Conservation (phyloP, 768 basidiomycete species). For the Amanita jacksonii region DNA sequence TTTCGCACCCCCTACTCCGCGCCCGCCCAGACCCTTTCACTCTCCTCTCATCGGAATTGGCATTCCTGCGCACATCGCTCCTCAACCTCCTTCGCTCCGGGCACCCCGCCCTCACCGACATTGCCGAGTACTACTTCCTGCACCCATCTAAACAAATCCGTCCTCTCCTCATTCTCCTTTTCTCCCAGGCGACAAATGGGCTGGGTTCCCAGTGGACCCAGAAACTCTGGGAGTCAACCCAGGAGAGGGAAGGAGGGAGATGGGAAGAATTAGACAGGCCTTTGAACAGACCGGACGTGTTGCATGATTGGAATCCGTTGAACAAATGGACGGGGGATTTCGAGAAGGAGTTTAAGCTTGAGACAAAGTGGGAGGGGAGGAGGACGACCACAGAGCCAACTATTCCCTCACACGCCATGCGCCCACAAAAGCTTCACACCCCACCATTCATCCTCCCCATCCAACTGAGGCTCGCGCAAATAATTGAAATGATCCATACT, state of each 20-base stretch:
- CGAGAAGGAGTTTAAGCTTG: slow-evolving; percentile 42
- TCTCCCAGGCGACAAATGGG: slow-evolving; percentile 90
- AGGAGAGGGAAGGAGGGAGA: slow-evolving; percentile 44
- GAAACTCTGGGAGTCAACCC: slow-evolving; percentile 50
- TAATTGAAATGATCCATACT: slow-evolving; percentile 97
- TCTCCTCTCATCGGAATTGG: slow-evolving; percentile 66
- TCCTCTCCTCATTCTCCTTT: slow-evolving; percentile 81
- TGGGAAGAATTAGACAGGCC: slow-evolving; percentile 63
- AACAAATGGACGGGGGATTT: slow-evolving; percentile 70
- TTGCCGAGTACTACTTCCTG: slow-evolving; percentile 89
- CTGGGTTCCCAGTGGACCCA: slow-evolving; percentile 56
- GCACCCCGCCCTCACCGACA: slow-evolving; percentile 78
- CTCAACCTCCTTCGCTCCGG: slow-evolving; percentile 77
- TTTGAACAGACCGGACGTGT: slow-evolving; percentile 67
- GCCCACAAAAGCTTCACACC: no score
- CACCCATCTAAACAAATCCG: slow-evolving; percentile 87
- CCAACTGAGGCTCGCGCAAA: slow-evolving; percentile 88
- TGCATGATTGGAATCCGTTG: slow-evolving; percentile 90
- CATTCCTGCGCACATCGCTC: slow-evolving; percentile 59
- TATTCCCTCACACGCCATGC: slow-evolving; percentile 13
- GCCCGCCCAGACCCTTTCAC: slow-evolving; percentile 52
- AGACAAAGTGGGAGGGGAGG: slow-evolving; percentile 5
- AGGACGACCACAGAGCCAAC: slow-evolving; percentile 15
- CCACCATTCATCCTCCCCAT: slow-evolving; percentile 61
- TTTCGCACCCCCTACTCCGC: no score